Base-by-base conservation (phyloP, 2,329 filamentous ascomycete genomes). In the Raffaelea arxii region DNA sequence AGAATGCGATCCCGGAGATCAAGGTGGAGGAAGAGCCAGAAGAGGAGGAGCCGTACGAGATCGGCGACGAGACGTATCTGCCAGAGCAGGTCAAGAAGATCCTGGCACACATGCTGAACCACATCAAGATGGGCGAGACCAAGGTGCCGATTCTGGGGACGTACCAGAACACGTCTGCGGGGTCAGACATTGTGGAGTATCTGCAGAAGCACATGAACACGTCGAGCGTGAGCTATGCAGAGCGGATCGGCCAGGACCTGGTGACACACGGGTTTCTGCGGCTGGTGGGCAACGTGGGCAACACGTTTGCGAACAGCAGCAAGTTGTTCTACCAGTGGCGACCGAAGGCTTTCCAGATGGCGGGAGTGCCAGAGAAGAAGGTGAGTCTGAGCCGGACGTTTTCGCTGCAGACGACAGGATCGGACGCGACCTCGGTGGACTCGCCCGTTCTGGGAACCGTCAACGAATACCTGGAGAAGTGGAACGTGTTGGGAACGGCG, bases 241-340 rank as follows among this genome's bases (percentile, higher is more conserved):
- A 98, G 72, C 78, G 85, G 40, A 91, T 98, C 54, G 92, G 92
- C 11, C 92, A 98, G 67, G 92, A 98, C 62, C 73, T 98, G 54
- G 82, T 96, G 44, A 71, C 78, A 24, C 80, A 86, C 60, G 91
- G 92, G 32, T 91, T 96, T 60, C 70, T 98, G 59, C 82, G 92
- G 44, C 72, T 98, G 45, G 80, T 98, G 51, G 92, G 92, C 53
- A 96, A 92, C 58, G 90, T 98, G 46, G 92, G 92, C 50, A 97
- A 79, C 66, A 87, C 84, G 1, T 98, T 98, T 62, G 90, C 91
- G 56, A 98, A 98, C 68, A 97, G 90, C 72, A 95, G 90, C 53
- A 88, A 85, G 66, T 85, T 97, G 80, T 91, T 86, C 62, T 98
- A 98, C 64, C 92, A 98, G 64, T 98, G 92, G 92, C 84, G 88